Conservation (phyloP, 2,329 filamentous ascomycete genomes). For the Orbilia ellipsospora region DNA sequence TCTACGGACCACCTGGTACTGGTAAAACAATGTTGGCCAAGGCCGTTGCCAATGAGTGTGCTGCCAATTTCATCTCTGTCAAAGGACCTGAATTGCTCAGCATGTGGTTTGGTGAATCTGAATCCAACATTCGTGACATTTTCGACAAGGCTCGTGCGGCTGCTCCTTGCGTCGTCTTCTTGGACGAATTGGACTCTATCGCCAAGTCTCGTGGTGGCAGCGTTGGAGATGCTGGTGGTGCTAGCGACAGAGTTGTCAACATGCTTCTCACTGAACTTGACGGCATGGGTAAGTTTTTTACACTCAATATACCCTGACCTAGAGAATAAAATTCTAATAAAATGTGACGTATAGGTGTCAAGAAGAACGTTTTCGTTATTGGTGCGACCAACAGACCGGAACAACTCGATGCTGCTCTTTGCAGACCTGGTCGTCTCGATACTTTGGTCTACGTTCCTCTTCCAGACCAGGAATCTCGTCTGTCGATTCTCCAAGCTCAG, state of each 20-base stretch:
- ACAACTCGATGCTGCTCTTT: constrained; percentile 96
- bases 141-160: constrained; percentile 99
- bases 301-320: constrained; percentile 16
- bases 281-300: constrained; percentile 67
- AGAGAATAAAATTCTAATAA: constrained; percentile 61
- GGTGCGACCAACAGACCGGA: constrained; percentile 98
- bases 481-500: constrained; percentile 91
- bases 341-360: constrained; percentile 65
- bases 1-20: constrained; percentile 98
- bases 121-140: constrained; percentile 99
- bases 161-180: constrained; percentile 97
- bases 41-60: constrained; percentile 98
- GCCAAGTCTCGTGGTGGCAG: constrained; percentile 99
- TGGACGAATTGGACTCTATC: constrained; percentile 98
- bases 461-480: constrained; percentile 89
- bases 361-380: constrained; percentile 99
- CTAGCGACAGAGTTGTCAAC: constrained; percentile 99
- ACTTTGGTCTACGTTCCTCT: constrained; percentile 98
- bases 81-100: constrained; percentile 98
- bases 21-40: constrained; percentile 99
- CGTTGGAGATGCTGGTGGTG: constrained; percentile 93
- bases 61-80: constrained; percentile 99
- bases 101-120: constrained; percentile 99
- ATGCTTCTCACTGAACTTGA: constrained; percentile 83
- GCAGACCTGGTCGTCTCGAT: constrained; percentile 97